Evolutionary conservation across 2,329 filamentous ascomycete species (phyloP), one percentile per base, ranked within the genome.

Genomic region (Nothophaeocryptopus gaeumannii): DNA sequence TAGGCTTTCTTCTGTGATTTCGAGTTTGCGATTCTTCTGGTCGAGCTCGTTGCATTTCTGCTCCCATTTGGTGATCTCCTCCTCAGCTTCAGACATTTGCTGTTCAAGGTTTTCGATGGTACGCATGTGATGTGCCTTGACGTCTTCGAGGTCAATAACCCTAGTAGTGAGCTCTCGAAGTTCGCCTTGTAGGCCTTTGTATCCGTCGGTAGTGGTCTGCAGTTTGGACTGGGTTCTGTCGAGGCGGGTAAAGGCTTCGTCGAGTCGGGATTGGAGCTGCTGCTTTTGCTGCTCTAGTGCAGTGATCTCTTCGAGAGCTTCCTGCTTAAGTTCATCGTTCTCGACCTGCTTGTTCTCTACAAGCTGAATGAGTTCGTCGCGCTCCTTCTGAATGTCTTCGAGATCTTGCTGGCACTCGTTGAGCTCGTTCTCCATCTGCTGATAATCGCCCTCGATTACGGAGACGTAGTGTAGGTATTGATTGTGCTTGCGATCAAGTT

Each of bases 91-190:
- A 32, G 83, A 78, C 11, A 96, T 77, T 63, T 96, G 90, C 47
- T 84, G 79, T 67, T 96, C 88, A 5, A 96, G 82, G 55, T 87
- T 83, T 65, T 90, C 81, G 53, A 96, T 93, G 53, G 86, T 84
- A 49, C 84, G 82, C 39, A 86, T 71, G 68, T 91, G 93, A 61
- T 81, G 83, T 56, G 88, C 84, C 46, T 92, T 87, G 60, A 95
- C 90, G 67, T 97, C 91, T 67, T 97, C 93, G 0, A 99, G 78
- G 38, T 88, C 80, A 30, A 96, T 80, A 5, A 97, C 79, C 15
- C 86, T 86, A 60, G 96, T 89, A 62, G 88, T 95, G 70, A 96
- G 86, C 60, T 85, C 86, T 56, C 91, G 87, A 85, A 99, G 93
- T 75, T 97, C 93, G 51, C 86, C 84, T 65, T 97, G 92, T 45